phyloP scores from a whole-genome alignment of 768 basidiomycete species.

The Suillus discolor region DNA sequence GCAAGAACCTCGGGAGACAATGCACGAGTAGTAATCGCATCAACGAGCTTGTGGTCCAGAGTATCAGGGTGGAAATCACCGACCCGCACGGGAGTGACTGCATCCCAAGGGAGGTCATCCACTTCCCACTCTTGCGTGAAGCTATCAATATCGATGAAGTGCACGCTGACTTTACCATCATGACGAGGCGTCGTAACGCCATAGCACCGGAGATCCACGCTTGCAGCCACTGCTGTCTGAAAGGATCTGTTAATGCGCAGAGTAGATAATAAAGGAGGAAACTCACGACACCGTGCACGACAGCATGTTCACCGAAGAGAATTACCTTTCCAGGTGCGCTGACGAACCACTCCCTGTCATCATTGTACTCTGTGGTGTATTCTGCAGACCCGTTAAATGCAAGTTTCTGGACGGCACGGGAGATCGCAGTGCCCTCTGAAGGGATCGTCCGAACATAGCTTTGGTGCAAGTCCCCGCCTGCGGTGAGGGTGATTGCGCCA shows the following conservation, averaged over 20 bases:
- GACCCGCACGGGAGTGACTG: conserved; percentile 53
- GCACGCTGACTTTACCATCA: conserved; percentile 73
- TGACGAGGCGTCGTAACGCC: conserved; percentile 75
- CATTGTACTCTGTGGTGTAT: conserved; percentile 21
- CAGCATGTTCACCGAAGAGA: conserved; percentile 97
- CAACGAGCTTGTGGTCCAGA: conserved; percentile 74
- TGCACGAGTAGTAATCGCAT: conserved; percentile 59
- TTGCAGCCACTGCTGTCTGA: conserved; percentile 44
- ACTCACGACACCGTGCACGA: conserved; percentile 94
- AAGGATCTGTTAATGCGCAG: conserved; percentile 7
- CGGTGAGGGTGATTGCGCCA: conserved; percentile 74
- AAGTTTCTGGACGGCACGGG: conserved; percentile 70
- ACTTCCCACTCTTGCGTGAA: conserved; percentile 85
- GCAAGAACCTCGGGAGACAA: conserved; percentile 37
- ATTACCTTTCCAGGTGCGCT: conserved; percentile 98
- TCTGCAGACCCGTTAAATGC: conserved; percentile 37
- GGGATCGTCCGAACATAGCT: conserved; percentile 46
- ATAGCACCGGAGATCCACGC: conserved; percentile 95
- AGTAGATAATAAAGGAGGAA: conserved; percentile 12
- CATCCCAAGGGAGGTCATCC: conserved; percentile 77
- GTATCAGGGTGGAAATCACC: conserved; percentile 60
- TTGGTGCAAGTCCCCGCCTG: conserved; percentile 49
- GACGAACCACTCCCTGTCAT: conserved; percentile 75
- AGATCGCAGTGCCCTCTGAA: conserved; percentile 39
- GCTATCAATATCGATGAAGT: conserved; percentile 76